These are phyloP conservation scores for Mycena polygramma DNA, from an alignment of 768 basidiomycete species.

Conservation along the genomic window DNA sequence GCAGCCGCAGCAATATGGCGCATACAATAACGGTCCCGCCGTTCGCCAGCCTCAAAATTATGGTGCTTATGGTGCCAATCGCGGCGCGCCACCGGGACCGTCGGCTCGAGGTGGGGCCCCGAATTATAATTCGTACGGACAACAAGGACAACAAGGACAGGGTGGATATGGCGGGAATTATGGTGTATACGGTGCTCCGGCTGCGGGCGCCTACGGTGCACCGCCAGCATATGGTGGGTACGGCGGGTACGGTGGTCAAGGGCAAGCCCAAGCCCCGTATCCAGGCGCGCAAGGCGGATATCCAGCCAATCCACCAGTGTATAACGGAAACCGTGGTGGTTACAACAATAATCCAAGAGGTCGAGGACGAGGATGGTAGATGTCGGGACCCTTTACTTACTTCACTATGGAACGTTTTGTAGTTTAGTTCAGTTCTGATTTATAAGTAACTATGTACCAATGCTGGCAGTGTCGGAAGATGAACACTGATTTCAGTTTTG, in stretches of 20 bases:
- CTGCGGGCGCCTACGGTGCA: slow-evolving; percentile 43
- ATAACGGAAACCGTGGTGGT: slow-evolving; percentile 29
- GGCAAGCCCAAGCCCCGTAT: slow-evolving; percentile 52
- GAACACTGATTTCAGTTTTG: neutral
- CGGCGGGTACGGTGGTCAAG: slow-evolving; percentile 50
- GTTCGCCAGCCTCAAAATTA: slow-evolving; percentile 39
- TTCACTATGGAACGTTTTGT: neutral
- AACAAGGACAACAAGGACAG: slow-evolving; percentile 37
- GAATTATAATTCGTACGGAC: slow-evolving; percentile 37
- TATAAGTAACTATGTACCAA: slow-evolving; percentile 23
- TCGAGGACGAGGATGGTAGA: slow-evolving; percentile 36
- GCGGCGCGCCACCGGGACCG: slow-evolving; percentile 39
- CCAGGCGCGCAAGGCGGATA: slow-evolving; percentile 31
- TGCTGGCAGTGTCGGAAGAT: neutral
- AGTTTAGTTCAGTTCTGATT: slow-evolving; percentile 11
- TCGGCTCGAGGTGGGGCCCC: slow-evolving; percentile 40
- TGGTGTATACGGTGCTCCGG: slow-evolving; percentile 50
- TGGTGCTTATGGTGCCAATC: slow-evolving; percentile 46
- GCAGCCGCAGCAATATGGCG: slow-evolving; percentile 50
- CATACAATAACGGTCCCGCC: slow-evolving; percentile 41
- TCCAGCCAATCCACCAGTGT: slow-evolving; percentile 16
- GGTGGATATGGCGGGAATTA: slow-evolving; percentile 48
- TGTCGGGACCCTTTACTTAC: neutral
- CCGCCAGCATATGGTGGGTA: slow-evolving; percentile 50
- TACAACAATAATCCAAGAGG: slow-evolving; percentile 31